Base-by-base conservation (phyloP, 2,329 filamentous ascomycete genomes). In the Pseudogymnoascus verrucosus region DNA sequence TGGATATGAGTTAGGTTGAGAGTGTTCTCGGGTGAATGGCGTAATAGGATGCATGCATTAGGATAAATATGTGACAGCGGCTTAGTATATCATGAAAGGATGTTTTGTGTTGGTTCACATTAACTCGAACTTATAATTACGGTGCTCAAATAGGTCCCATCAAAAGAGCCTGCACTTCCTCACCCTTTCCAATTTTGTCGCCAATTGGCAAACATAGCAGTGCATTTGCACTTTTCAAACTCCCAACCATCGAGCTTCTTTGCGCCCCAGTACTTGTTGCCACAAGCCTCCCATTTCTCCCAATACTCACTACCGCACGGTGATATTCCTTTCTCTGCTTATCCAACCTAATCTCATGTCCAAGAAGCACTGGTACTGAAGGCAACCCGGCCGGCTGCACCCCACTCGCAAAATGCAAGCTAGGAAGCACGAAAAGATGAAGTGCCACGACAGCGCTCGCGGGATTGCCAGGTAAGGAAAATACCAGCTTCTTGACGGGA, bases 401-500 rank as follows among this genome's bases (percentile, higher is more conserved):
- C 0, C 93, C 95, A 10, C 86, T 82, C 69, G 89, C 81, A 68
- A 89, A 86, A 71, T 96, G 91, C 65, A 99, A 77, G 0, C 90
- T 87, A 0, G 95, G 95, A 10, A 99, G 80, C 7, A 98, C 92
- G 75, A 99, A 98, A 1, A 99, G 84, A 72, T 98, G 90, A 71
- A 96, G 91, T 0, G 93, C 96, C 8, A 98, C 95, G 1, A 97
- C 82, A 0, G 95, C 93, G 2, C 90, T 95, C 1, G 93, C 95
- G 0, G 95, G 95, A 73, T 99, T 99, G 0, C 95, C 95, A 0
- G 95, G 95, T 0, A 99, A 81, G 0, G 91, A 90, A 77, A 99
- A 99, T 68, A 99, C 85, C 64, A 88, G 82, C 72, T 90, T 92
- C 1, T 78, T 78, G 23, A 85, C 75, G 54, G 86, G 82, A 42